Percentiles rank a stretch among this genome's conserved stretches.
Conservation (phyloP, 163 green algal genomes). For the Trebouxiophyceae sp. region DNA sequence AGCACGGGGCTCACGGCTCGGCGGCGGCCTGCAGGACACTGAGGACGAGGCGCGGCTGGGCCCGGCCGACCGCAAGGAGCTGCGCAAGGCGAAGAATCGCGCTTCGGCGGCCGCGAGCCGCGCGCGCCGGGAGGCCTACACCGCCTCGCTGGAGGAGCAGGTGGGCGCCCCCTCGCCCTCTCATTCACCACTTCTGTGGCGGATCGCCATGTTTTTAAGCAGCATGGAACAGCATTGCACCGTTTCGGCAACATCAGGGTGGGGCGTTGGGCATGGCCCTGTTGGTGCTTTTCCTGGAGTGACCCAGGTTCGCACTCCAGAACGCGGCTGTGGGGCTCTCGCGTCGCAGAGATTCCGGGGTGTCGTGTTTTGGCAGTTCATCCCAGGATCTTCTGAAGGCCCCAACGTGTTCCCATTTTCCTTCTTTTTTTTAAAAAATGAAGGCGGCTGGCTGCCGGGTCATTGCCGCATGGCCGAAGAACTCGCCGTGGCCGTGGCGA, state of each 20-base stretch:
- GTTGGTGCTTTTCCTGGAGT: no score
- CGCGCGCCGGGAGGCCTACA: conserved; percentile 10
- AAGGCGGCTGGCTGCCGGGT: not conserved
- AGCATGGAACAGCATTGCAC: not conserved
- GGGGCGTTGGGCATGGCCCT: not conserved
- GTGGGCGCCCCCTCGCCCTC: not conserved
- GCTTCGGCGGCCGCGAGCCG: conserved; percentile 12
- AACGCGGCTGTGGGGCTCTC: no score
- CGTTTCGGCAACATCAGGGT: not conserved
- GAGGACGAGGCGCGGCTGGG: no score
- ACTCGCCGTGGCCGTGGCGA: not conserved
- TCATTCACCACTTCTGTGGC: no score
- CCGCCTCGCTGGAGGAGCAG: conserved; percentile 12
- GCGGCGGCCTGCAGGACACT: no score
- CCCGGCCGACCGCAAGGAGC: conserved; percentile 8
- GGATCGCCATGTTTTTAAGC: not conserved
- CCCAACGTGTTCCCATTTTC: no score
- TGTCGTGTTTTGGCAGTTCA: no score
- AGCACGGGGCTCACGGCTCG: no score
- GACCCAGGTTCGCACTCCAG: no score
- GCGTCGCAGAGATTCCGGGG: no score
- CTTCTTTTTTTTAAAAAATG: no score
- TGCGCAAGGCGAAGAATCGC: conserved; percentile 25
- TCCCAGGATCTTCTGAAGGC: no score
- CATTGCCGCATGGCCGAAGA: not conserved